Base-by-base conservation (phyloP, 768 basidiomycete genomes). In the Kwoniella dejecticola region DNA sequence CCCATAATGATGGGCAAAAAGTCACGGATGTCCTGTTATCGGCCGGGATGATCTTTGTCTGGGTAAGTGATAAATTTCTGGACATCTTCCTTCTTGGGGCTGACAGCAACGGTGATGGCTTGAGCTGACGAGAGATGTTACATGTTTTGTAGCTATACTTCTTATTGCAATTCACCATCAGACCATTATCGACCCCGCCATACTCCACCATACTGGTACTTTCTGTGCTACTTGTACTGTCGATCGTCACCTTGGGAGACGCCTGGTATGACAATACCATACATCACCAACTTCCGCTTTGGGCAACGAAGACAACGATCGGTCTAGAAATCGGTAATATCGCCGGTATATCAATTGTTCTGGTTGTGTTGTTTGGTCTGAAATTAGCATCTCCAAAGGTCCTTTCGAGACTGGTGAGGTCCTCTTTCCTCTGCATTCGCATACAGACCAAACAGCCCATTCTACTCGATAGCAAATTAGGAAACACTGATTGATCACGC, bases 181-280 rank as follows among this genome's bases (percentile, higher is more conserved):
- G 55, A 24, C 70, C 75, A 0, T 67, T 69, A 2, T 59, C 61
- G 2, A 78, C 69, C 4, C 77, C 77, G 0, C 69, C 67, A 13
- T 75, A 69, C 64, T 44, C 72, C 4, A 33, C 60, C 1, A 54
- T 69, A 6, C 27, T 62, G 4, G 49, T 71, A 19, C 68, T 75
- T 21, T 41, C 66, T 27, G 24, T 68, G 5, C 53, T 70, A 19
- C 66, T 68, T 45, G 48, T 57, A 1, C 24, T 63, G 0, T 72
- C 75, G 1, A 26, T 64, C 26, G 62, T 69, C 44, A 49, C 54
- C 11, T 50, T 78, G 5, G 60, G 60, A 30, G 33, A 71, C 12
- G 63, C 66, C 2, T 59, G 47, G 41, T 78, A 72, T 45, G 41
- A 63, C 24, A 27, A 50, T 0, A 49, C 64, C 15, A 38, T 63